Evolutionary conservation across 2,329 filamentous ascomycete species (phyloP).

Genomic region (Fusarium torulosum): DNA sequence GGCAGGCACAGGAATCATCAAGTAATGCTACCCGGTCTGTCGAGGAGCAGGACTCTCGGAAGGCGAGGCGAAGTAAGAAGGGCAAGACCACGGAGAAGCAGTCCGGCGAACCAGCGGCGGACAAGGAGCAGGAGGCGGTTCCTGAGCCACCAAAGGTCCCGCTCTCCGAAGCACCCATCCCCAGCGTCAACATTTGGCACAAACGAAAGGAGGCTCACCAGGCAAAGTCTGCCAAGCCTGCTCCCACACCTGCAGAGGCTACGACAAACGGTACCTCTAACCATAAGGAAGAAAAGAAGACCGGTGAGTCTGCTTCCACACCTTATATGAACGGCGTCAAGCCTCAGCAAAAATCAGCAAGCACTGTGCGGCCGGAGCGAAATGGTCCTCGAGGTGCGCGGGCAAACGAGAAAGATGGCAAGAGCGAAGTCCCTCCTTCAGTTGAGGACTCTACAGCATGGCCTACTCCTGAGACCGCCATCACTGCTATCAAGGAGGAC

Average conservation of each 20-base stretch:
- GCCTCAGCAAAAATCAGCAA: constrained; percentile 58
- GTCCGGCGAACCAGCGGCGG: constrained; percentile 64
- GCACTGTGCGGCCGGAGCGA: constrained; percentile 55
- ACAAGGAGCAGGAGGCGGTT: constrained; percentile 64
- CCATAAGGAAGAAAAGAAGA: constrained; percentile 60
- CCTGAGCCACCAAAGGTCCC: constrained; percentile 69
- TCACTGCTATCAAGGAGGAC: constrained; percentile 73
- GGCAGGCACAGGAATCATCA: constrained; percentile 67
- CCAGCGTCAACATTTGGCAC: constrained; percentile 89
- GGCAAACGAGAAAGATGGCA: constrained; percentile 57
- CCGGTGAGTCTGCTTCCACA: constrained; percentile 42
- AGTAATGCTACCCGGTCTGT: constrained; percentile 74
- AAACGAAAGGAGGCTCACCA: constrained; percentile 77
- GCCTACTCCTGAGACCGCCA: constrained; percentile 88
- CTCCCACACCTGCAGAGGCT: constrained; percentile 55
- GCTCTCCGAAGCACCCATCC: constrained; percentile 84
- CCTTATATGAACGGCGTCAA: constrained; percentile 56
- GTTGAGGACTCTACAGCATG: constrained; percentile 84
- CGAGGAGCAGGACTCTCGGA: constrained; percentile 67
- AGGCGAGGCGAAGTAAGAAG: constrained; percentile 72
- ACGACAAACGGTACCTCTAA: constrained; percentile 48
- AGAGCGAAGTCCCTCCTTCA: constrained; percentile 65
- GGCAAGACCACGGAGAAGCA: constrained; percentile 58
- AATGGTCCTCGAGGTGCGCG: constrained; percentile 64
- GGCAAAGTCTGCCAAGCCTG: constrained; percentile 61